Evolutionary conservation across 805 yeast genomes (phyloP).

Genomic region (Yarrowia deformans): DNA sequence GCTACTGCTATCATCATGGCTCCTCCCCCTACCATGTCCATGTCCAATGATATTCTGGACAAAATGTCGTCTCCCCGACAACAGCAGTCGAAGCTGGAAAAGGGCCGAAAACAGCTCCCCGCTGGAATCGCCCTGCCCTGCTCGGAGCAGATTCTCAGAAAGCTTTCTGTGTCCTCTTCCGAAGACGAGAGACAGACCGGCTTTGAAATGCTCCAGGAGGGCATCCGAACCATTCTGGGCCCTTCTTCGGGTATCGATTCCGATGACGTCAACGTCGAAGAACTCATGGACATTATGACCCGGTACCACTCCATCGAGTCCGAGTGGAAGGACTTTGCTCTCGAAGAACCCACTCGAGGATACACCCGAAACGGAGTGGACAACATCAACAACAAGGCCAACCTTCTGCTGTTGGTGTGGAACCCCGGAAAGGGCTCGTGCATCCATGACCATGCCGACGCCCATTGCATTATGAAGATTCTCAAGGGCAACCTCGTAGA

Average conservation of each 20-base stretch:
- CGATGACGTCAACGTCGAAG: constrained; percentile 61
- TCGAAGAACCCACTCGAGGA: constrained; percentile 56
- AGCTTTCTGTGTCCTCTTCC: constrained; percentile 27
- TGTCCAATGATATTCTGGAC: neutral
- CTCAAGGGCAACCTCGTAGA: constrained; percentile 66
- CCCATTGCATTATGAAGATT: constrained; percentile 78
- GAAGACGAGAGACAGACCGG: constrained; percentile 35
- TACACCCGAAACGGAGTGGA: constrained; percentile 78
- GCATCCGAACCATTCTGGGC: constrained; percentile 51
- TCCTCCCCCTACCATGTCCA: constrained; percentile 16
- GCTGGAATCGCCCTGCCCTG: constrained; percentile 23
- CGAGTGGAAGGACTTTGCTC: constrained; percentile 69
- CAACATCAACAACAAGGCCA: constrained; percentile 74
- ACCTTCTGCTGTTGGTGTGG: constrained; percentile 73
- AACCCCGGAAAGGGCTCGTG: constrained; percentile 67
- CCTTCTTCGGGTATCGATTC: constrained; percentile 52
- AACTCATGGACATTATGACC: constrained; percentile 57
- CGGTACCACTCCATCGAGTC: constrained; percentile 56
- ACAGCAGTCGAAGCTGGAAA: constrained; percentile 6
- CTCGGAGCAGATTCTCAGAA: constrained; percentile 35
- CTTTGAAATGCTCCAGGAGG: constrained; percentile 50
- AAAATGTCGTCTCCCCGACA: constrained; percentile 20
- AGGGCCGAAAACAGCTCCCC: constrained; percentile 23
- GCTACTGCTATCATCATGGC: neutral
- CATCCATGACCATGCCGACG: constrained; percentile 78